Evolutionary conservation across 306 rosid genomes (phyloP), one percentile per base, ranked within the genome.

Genomic region (Gillenia trifoliata): DNA sequence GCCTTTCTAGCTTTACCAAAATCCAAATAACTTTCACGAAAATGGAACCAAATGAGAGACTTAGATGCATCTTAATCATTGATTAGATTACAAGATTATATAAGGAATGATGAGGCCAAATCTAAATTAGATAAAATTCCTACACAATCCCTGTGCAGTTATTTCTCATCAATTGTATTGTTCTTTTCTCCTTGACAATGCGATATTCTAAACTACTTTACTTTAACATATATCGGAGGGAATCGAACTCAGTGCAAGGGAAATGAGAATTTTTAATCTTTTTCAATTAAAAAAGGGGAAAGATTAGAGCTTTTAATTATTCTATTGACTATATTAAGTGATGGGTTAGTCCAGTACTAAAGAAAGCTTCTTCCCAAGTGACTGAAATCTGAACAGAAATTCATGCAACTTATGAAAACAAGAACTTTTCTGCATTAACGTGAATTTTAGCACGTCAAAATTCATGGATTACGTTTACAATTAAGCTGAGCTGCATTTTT

Each of bases 401-500:
- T 49, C 52, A 71, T 19, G 52, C 23, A 25, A 68, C 40, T 5
- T 55, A 20, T 31, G 29, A 12, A 33, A 13, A 12, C 64, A 52
- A 52, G 11, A 56, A 56, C 11, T 56, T 56, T 23, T 8, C 11
- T 25, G 17, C 3, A 34, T 1, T 20, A 20, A 60, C 28, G 12
- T 60, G 77, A 73, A 41, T 45, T 19, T 73, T 31, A 20, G 57
- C 23, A 26, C 30, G 41, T 38, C 52, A 40, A 72, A 62, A 12
- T 60, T 73, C 43, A 60, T 60, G 40, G 59, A 19, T 40, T 38
- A 26, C 41, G 7, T 72, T 54, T 40, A 72, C 68, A 72, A 20
- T 72, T 72, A 11, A 72, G 68, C 68, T 41, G 22, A 31, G 47
- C 66, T 57, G 66, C 57, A 72, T 57, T n/a, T 36, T 57, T 34